Evolutionary conservation across 1,284 basidiomycete species (phyloP).

Genomic region (Termitomyces sp.): DNA sequence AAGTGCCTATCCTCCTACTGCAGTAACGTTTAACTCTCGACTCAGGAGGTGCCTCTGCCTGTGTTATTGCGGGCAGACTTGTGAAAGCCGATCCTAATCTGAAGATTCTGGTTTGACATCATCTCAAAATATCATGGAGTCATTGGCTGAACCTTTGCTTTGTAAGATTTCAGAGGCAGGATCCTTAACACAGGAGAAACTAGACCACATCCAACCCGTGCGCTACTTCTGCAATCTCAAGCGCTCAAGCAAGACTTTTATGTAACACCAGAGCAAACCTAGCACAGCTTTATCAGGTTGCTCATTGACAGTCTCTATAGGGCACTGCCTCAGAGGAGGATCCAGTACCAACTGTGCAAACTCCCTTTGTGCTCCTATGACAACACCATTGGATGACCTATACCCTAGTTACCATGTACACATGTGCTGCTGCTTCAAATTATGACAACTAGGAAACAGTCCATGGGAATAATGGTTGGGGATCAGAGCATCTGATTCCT

Average conservation of each 20-base stretch:
- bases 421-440: constrained; percentile 49
- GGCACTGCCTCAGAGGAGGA: constrained; percentile 53
- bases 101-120: constrained; percentile 33
- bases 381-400: not conserved
- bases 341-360: constrained; percentile 54
- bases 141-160: not conserved
- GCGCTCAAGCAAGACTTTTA: constrained; percentile 37
- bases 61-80: constrained; percentile 43
- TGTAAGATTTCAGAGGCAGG: constrained; percentile 41
- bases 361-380: not conserved
- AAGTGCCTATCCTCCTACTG: constrained; percentile 6
- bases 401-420: constrained; percentile 45
- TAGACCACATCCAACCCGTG: constrained; percentile 46
- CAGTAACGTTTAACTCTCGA: not conserved
- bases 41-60: constrained; percentile 44
- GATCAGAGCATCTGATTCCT: constrained; percentile 45
- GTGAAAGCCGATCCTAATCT: constrained; percentile 40
- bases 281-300: constrained; percentile 42
- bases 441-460: constrained; percentile 50
- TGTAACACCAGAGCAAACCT: constrained; percentile 37
- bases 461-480: constrained; percentile 51
- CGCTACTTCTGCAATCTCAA: constrained; percentile 38
- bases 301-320: constrained; percentile 34
- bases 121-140: not conserved
- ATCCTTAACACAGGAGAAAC: constrained; percentile 36